Conservation (phyloP, 306 rosid species). For the Malus asiatica region DNA sequence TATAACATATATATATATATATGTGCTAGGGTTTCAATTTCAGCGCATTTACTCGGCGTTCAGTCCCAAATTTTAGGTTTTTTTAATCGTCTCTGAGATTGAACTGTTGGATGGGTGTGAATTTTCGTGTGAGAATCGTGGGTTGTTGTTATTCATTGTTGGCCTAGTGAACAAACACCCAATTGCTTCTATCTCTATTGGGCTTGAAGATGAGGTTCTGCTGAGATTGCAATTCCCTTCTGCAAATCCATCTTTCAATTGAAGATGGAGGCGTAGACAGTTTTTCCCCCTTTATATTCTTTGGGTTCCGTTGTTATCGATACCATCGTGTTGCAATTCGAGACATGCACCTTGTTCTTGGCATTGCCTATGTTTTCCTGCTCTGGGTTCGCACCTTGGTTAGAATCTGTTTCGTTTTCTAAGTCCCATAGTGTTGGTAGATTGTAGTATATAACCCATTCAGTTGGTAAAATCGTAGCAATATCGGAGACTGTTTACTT, state of each 20-base stretch:
- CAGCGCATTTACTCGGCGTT: conserved; percentile 20
- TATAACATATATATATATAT: not conserved
- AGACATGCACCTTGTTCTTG: conserved; percentile 6
- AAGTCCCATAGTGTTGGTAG: not conserved
- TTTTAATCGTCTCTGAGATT: conserved; percentile 5
- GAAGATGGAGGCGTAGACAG: conserved; percentile 54
- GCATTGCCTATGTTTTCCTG: conserved; percentile 18
- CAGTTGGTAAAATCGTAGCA: not conserved
- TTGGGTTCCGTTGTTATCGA: not conserved
- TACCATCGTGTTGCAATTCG: conserved; percentile 24
- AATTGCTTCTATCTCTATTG: conserved; percentile 7
- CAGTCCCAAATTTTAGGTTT: conserved; percentile 37
- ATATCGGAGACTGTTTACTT: conserved; percentile 1
- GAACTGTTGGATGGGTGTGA: conserved; percentile 34
- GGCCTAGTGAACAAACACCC: not conserved
- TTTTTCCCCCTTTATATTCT: not conserved
- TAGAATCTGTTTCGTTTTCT: conserved; percentile 14
- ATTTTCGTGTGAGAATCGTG: conserved; percentile 11
- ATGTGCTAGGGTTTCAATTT: conserved; percentile 50
- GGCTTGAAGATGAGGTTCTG: conserved; percentile 29
- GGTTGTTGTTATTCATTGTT: conserved; percentile 17
- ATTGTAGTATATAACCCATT: not conserved
- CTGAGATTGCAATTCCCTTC: conserved; percentile 33
- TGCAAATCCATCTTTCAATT: conserved; percentile 47
- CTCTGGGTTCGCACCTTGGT: conserved; percentile 9